Conservation (phyloP, 192 early-diverging fungal genomes). For the Helicostylum pulchrum region DNA sequence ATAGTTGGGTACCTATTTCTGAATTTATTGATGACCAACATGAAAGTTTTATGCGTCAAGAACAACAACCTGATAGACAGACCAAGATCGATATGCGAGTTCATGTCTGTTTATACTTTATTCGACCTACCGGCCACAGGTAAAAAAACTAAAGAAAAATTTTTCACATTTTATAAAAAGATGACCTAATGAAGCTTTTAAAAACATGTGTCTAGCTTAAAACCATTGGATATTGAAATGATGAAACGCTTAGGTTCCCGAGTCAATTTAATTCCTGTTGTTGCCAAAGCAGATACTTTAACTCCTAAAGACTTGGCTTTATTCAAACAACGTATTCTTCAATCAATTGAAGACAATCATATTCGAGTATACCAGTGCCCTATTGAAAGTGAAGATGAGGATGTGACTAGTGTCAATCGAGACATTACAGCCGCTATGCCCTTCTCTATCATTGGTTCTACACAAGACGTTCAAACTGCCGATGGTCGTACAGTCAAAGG, state of each 20-base stretch:
- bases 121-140: conserved; percentile 59
- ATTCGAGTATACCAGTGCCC: conserved; percentile 80
- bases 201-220: conserved; percentile 39
- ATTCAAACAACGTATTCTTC: conserved; percentile 73
- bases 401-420: conserved; percentile 71
- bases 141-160: neutral
- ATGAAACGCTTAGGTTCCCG: conserved; percentile 90
- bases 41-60: conserved; percentile 88
- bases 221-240: conserved; percentile 85
- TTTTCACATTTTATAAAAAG: neutral
- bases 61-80: conserved; percentile 80
- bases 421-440: conserved; percentile 88
- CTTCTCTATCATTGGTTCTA: conserved; percentile 92
- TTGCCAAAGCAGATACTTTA: conserved; percentile 89
- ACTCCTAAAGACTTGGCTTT: conserved; percentile 77
- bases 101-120: conserved; percentile 95
- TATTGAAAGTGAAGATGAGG: conserved; percentile 77
- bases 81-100: conserved; percentile 91
- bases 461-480: conserved; percentile 71
- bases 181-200: neutral
- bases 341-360: conserved; percentile 71
- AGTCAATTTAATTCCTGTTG: conserved; percentile 91
- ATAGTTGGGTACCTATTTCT: conserved; percentile 93
- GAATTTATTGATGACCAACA: conserved; percentile 95
- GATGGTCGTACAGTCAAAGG: conserved; percentile 89